A percentile compares a stretch with the other conserved stretches of the same genome.
These are phyloP conservation scores for Scutellaria minor DNA, from an alignment of 257 asterid species.

Conservation along the genomic window DNA sequence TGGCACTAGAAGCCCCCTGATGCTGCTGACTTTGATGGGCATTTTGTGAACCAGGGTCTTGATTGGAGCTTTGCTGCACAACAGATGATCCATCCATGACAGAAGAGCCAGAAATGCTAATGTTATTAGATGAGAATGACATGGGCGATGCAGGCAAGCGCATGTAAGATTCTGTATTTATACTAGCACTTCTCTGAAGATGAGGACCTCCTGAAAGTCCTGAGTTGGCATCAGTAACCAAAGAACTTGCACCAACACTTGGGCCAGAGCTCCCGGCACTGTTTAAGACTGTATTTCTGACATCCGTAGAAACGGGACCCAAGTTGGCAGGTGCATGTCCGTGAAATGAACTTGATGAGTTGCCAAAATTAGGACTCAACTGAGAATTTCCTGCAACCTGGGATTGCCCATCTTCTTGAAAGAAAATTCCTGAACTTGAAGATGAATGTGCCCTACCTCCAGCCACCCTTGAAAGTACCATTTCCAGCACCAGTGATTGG, in stretches of 20 bases:
- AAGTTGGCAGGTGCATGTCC: slow-evolving; percentile 55
- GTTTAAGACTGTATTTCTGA: slow-evolving; percentile 61
- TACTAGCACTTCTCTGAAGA: slow-evolving; percentile 89
- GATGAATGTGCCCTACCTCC: slow-evolving; percentile 80
- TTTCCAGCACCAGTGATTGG: slow-evolving; percentile 45
- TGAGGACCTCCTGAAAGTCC: slow-evolving; percentile 89
- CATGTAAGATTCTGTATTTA: slow-evolving; percentile 90
- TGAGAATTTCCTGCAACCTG: slow-evolving; percentile 68
- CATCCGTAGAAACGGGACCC: slow-evolving; percentile 64
- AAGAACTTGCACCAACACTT: slow-evolving; percentile 94
- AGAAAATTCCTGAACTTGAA: slow-evolving; percentile 78
- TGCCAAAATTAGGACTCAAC: slow-evolving; percentile 66
- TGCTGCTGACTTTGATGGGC: slow-evolving; percentile 60
- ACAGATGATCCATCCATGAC: slow-evolving; percentile 80
- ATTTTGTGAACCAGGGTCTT: slow-evolving; percentile 59
- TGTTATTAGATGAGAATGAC: slow-evolving; percentile 90
- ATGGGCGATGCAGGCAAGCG: slow-evolving; percentile 96
- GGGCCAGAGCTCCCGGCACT: slow-evolving; percentile 83
- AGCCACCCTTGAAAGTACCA: slow-evolving; percentile 69
- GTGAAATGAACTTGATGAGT: slow-evolving; percentile 59
- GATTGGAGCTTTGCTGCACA: slow-evolving; percentile 73
- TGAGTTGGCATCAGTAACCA: slow-evolving; percentile 96
- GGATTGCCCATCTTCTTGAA: slow-evolving; percentile 73
- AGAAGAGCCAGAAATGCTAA: slow-evolving; percentile 85
- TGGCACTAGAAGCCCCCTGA: slow-evolving; percentile 82